Evolutionary conservation across 768 basidiomycete genomes (phyloP).

Genomic region (Auricularia sp.): DNA sequence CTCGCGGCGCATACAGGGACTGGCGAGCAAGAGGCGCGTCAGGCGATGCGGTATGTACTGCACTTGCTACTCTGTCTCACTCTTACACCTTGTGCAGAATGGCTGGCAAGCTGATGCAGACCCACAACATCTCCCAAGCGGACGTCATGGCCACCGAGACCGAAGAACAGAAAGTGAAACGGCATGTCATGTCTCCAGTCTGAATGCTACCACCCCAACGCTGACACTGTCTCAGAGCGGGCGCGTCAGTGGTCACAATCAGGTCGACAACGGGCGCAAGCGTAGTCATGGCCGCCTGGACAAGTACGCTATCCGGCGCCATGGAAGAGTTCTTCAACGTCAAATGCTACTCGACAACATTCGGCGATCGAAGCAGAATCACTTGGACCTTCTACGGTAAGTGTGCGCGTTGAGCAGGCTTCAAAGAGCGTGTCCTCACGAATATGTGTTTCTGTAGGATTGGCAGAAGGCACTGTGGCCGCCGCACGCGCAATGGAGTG

Average conservation of each 20-base stretch:
- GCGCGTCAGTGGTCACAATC: neutral
- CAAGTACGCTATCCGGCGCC: neutral
- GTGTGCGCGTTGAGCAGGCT: neutral
- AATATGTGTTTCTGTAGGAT: neutral
- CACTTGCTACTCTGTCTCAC: neutral
- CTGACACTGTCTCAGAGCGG: neutral
- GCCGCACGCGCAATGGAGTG: neutral
- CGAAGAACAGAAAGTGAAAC: slow-evolving; percentile 3
- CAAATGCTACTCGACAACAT: neutral
- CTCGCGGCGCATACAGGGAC: slow-evolving; percentile 4
- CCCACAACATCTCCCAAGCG: slow-evolving; percentile 2
- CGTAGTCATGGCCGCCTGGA: neutral
- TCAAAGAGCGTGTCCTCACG: neutral
- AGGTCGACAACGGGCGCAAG: neutral
- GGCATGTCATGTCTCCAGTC: neutral
- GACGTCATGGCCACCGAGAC: slow-evolving; percentile 6
- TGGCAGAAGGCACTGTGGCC: neutral
- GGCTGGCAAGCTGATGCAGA: neutral
- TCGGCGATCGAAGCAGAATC: neutral
- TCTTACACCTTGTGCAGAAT: neutral
- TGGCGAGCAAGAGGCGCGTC: slow-evolving; percentile 3
- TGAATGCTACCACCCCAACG: neutral
- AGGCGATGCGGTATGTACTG: slow-evolving; percentile 1
- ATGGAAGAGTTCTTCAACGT: neutral
- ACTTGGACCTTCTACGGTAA: slow-evolving; percentile 1